Percentiles rank a stretch among this genome's conserved stretches.
Conservation (phyloP, 495 filamentous ascomycete genomes). For the Penicillium turbatum region DNA sequence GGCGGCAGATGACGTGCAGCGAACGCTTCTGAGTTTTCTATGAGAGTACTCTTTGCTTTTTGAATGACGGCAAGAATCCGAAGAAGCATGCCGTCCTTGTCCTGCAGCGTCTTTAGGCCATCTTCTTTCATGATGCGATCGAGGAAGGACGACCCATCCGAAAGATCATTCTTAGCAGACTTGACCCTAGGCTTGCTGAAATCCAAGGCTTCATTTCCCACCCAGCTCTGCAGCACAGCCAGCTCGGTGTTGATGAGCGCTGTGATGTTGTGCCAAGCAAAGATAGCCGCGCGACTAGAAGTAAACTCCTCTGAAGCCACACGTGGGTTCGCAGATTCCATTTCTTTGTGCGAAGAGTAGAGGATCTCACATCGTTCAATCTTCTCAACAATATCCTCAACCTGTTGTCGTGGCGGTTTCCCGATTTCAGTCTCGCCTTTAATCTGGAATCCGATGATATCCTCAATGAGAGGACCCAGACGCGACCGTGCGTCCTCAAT, state of each 20-base stretch:
- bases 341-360: slow-evolving; percentile 72
- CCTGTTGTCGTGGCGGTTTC: slow-evolving; percentile 78
- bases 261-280: slow-evolving; percentile 98
- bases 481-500: slow-evolving; percentile 72
- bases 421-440: slow-evolving; percentile 90
- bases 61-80: slow-evolving; percentile 76
- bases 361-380: slow-evolving; percentile 82
- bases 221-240: slow-evolving; percentile 86
- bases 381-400: slow-evolving; percentile 80
- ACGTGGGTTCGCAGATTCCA: slow-evolving; percentile 66
- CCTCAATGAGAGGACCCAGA: slow-evolving; percentile 70
- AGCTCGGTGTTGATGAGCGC: slow-evolving; percentile 94
- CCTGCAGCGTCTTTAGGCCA: slow-evolving; percentile 84
- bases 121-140: slow-evolving; percentile 99
- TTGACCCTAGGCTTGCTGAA: slow-evolving; percentile 61
- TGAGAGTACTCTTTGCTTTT: slow-evolving; percentile 90
- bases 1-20: slow-evolving; percentile 88
- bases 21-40: slow-evolving; percentile 80
- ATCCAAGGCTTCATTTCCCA: slow-evolving; percentile 91
- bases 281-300: slow-evolving; percentile 78
- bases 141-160: slow-evolving; percentile 86
- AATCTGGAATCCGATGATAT: slow-evolving; percentile 87
- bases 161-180: slow-evolving; percentile 56
- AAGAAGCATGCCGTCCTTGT: slow-evolving; percentile 74
- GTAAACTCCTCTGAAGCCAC: slow-evolving; percentile 69